Base-by-base conservation (phyloP, 2,329 filamentous ascomycete genomes). In the Microdochium bolleyi region DNA sequence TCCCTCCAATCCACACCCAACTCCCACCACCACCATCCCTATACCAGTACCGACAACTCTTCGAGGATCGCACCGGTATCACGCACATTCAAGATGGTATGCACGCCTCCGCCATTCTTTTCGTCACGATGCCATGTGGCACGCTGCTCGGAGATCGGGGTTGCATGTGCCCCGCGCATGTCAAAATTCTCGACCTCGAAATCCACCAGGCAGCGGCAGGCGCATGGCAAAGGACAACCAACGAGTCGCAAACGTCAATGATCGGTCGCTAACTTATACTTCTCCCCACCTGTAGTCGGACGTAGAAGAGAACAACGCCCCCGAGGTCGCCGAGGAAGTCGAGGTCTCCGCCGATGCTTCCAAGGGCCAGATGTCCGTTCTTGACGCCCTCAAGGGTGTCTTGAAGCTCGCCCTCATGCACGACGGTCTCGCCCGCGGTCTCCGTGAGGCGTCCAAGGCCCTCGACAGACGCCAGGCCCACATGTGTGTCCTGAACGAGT, bases 401-500 rank as follows among this genome's bases (percentile, higher is more conserved):
- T 84, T 99, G 73, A 96, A 96, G 83, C 89, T 97, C 73, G 88
- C 94, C 61, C 89, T 99, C 68, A 96, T 97, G 87, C 92, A 99
- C 87, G 94, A 99, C 74, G 94, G 94, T 74, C 92, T 99, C 67
- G 94, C 94, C 73, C 92, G 94, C 68, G 94, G 94, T 79, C 90
- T 99, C 69, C 92, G 94, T 67, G 94, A 99, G 81, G 94, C 94
- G 62, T 91, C 88, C 81, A 99, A 99, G 85, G 92, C 94, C 61
- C 90, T 99, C 70, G 94, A 99, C 79, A 87, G 94, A 72, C 91
- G 94, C 72, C 89, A 99, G 82, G 94, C 94, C 57, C 94, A 99
- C 83, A 97, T 99, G 92, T 99, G 94, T 76, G 94, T 99, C 65
- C 87, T 99, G 69, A 99, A 99, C 86, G 94, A 99, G 86, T 87